Conservation (phyloP, 805 yeast genomes). For the Barnettozyma vustinii region DNA sequence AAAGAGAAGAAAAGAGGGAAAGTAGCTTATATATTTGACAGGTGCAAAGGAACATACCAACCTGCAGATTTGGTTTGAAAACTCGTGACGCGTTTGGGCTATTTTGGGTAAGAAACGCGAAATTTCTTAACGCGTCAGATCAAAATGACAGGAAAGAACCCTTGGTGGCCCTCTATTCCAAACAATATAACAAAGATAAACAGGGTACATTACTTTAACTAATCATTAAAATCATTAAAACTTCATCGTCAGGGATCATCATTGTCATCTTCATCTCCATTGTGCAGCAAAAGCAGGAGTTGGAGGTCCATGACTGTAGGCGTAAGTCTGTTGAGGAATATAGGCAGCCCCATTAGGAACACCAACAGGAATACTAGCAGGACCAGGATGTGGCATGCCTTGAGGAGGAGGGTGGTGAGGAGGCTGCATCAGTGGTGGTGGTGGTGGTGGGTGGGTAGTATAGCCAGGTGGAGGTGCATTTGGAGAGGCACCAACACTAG, state of each 20-base stretch:
- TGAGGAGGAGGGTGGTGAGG: neutral
- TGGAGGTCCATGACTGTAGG: slow-evolving; percentile 21
- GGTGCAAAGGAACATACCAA: neutral
- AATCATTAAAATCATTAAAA: no score
- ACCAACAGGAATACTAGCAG: slow-evolving; percentile 3
- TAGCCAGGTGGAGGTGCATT: neutral
- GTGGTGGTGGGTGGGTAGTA: slow-evolving; percentile 1
- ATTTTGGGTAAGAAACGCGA: no score
- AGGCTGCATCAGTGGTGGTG: slow-evolving; percentile 1
- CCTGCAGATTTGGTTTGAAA: neutral
- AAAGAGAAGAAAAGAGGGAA: neutral
- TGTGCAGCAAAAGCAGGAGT: slow-evolving; percentile 29
- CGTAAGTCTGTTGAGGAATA: slow-evolving; percentile 31
- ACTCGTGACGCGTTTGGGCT: neutral
- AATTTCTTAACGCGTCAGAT: neutral
- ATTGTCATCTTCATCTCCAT: slow-evolving; percentile 10
- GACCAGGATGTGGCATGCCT: slow-evolving; percentile 1
- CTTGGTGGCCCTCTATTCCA: no score
- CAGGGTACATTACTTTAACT: neutral
- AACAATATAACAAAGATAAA: no score
- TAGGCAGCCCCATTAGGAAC: slow-evolving; percentile 11
- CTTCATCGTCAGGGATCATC: neutral
- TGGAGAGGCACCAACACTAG: neutral
- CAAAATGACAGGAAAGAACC: neutral
- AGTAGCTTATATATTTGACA: neutral